phyloP scores from a whole-genome alignment of 2,329 filamentous ascomycete species.

The Aspergillus candidus region DNA sequence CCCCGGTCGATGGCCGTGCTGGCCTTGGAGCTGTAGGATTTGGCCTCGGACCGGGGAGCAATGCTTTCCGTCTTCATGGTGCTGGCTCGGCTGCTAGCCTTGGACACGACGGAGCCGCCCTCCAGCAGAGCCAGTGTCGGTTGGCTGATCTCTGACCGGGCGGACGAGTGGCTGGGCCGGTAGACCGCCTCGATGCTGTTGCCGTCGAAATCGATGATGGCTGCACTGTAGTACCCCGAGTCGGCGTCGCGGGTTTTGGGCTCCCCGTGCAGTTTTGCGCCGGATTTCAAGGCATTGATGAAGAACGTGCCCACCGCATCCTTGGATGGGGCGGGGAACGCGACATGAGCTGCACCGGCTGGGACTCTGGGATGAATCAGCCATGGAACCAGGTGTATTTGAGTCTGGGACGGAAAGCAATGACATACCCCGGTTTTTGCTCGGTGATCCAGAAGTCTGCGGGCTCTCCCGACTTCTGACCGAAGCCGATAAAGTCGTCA shows the following conservation, averaged over 20 bases:
- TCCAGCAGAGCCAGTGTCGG: conserved; percentile 33
- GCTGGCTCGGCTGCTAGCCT: conserved; percentile 22
- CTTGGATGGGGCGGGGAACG: conserved; percentile 62
- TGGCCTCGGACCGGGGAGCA: conserved; percentile 24
- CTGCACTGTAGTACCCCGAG: conserved; percentile 56
- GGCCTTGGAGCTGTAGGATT: conserved; percentile 24
- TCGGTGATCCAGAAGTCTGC: conserved; percentile 61
- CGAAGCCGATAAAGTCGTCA: conserved; percentile 57
- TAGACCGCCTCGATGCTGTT: conserved; percentile 78
- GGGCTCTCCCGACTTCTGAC: conserved; percentile 47
- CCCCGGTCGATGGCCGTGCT: conserved; percentile 19
- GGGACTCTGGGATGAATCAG: conserved; percentile 34
- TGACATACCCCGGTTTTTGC: conserved; percentile 51
- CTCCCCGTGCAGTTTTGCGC: conserved; percentile 53
- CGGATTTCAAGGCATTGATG: conserved; percentile 60
- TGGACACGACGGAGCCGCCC: conserved; percentile 35
- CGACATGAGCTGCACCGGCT: conserved; percentile 54
- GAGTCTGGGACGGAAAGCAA: background rate
- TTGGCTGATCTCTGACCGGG: conserved; percentile 23
- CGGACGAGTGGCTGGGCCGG: conserved; percentile 30
- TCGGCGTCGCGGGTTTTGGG: conserved; percentile 49
- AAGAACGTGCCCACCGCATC: conserved; percentile 67
- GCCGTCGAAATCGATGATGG: conserved; percentile 70
- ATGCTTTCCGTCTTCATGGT: conserved; percentile 27
- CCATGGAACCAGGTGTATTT: background rate